Evolutionary conservation across 441 rosid species (phyloP), one percentile per base, ranked within the genome.

Genomic region (Gossypium lobatum): DNA sequence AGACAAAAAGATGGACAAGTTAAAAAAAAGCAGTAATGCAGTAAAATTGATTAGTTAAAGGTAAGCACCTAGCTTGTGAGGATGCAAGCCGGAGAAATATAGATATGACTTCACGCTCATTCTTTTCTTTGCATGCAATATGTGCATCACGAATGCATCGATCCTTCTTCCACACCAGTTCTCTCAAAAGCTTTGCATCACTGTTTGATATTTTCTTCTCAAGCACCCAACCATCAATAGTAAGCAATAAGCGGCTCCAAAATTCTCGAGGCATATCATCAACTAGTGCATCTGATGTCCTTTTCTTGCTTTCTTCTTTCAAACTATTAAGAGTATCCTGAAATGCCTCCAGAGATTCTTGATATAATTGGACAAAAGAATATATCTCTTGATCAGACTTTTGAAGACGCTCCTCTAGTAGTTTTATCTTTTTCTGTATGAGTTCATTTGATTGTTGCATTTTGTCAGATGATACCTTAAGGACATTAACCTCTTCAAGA

Each of bases 171-270:
- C 95, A 86, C 52, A 78, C 86, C 97, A 89, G 84, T 79, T 91
- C 93, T 82, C 98, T 87, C 81, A 93, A 83, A 42, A 83, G 67
- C 72, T 86, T 84, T 70, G 93, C 95, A 80, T 91, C 95, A 58
- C 75, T 73, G 70, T 75, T 73, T 55, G 83, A 82, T 77, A 95
- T 75, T 88, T 90, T 93, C 79, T 90, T 86, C 83, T 95, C 99
- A 66, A 95, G 93, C 69, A 88, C 73, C 99, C 99, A 95, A 37
- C 98, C 99, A 85, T 91, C 99, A 84, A 93, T 79, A 55, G 83
- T 86, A 78, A 95, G 88, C 80, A 93, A 82, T 73, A 95, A 79
- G 80, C 74, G 86, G 78, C 97, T 95, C 99, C 99, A 95, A 85
- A 91, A 93, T 78, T 85, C 95, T 89, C 77, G 78, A 48, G 98